Percentiles rank a stretch among this genome's conserved stretches.
Evolutionary conservation across 768 basidiomycete genomes (phyloP).

Genomic region (Rhodosporidiobolus odoratus): DNA sequence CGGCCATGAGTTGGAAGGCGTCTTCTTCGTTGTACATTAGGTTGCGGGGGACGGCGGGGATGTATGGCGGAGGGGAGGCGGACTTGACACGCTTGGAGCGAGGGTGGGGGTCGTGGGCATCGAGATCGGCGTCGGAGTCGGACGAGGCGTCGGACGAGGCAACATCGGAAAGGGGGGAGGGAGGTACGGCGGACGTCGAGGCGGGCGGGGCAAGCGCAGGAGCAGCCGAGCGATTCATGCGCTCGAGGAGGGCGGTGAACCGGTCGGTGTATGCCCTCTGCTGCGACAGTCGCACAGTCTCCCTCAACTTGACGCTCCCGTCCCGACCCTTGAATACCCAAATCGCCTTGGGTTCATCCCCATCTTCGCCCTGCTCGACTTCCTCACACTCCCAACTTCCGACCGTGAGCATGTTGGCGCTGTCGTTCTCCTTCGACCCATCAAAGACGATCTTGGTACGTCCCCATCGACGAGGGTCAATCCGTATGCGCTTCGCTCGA

Average conservation of each 20-base stretch:
- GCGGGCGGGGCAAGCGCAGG: background rate
- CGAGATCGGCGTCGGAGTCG: background rate
- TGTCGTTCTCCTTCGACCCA: background rate
- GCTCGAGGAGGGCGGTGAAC: slow-evolving; percentile 27
- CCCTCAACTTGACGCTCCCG: slow-evolving; percentile 16
- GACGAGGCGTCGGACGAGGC: background rate
- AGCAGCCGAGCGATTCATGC: background rate
- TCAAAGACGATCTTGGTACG: slow-evolving; percentile 18
- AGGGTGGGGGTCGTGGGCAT: background rate
- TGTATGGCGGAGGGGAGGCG: slow-evolving; percentile 30
- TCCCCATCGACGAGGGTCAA: slow-evolving; percentile 33
- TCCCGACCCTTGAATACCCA: slow-evolving; percentile 33
- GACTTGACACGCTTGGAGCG: background rate
- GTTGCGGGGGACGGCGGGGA: slow-evolving; percentile 24
- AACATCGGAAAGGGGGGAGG: background rate
- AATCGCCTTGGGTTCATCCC: background rate
- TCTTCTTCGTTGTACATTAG: slow-evolving; percentile 39
- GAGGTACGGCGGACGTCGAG: background rate
- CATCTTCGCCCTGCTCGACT: background rate
- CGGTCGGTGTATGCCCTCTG: slow-evolving; percentile 20
- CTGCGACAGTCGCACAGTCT: slow-evolving; percentile 20
- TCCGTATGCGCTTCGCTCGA: slow-evolving; percentile 27
- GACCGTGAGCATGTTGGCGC: background rate
- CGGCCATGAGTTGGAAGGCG: slow-evolving; percentile 24
- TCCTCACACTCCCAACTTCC: slow-evolving; percentile 35